phyloP scores from a whole-genome alignment of 139 green algal species.

The Chlamydomonas incerta region DNA sequence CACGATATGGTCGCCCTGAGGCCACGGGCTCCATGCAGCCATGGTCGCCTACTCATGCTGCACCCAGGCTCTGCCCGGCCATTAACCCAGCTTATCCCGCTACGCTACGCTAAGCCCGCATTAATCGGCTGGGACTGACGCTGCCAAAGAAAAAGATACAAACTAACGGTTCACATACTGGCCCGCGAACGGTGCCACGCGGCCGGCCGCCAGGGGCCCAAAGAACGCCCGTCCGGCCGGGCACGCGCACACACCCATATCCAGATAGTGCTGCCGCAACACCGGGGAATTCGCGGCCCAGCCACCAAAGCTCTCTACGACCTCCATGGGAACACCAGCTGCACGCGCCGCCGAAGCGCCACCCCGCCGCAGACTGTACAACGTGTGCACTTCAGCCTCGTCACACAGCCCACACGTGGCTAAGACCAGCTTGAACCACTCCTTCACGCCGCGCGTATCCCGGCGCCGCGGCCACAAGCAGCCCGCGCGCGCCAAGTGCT shows the following conservation, averaged over 20 bases:
- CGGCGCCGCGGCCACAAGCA: not conserved
- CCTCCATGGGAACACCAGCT: not conserved
- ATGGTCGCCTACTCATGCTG: too few species aligned
- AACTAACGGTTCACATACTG: not conserved
- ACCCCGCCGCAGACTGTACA: slow-evolving; percentile 15
- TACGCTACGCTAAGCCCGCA: not conserved
- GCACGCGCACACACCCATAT: not conserved
- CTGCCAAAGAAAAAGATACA: slow-evolving; percentile 1
- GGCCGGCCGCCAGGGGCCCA: not conserved
- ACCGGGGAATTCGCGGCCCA: not conserved
- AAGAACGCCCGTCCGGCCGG: not conserved
- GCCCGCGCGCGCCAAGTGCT: not conserved
- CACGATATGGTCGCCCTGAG: too few species aligned
- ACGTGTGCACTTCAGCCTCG: not conserved
- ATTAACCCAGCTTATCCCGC: not conserved
- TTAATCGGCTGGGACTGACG: not conserved
- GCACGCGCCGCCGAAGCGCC: slow-evolving; percentile 1
- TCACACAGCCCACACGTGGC: not conserved
- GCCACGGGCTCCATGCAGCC: too few species aligned
- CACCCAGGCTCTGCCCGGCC: too few species aligned
- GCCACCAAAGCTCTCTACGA: not conserved
- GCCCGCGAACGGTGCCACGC: not conserved
- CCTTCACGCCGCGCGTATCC: not conserved
- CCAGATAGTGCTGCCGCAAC: slow-evolving; percentile 7
- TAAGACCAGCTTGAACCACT: not conserved